A percentile compares a stretch with the other conserved stretches of the same genome.
phyloP scores from a whole-genome alignment of 345 rosid species.

The Hibiscus syriacus region DNA sequence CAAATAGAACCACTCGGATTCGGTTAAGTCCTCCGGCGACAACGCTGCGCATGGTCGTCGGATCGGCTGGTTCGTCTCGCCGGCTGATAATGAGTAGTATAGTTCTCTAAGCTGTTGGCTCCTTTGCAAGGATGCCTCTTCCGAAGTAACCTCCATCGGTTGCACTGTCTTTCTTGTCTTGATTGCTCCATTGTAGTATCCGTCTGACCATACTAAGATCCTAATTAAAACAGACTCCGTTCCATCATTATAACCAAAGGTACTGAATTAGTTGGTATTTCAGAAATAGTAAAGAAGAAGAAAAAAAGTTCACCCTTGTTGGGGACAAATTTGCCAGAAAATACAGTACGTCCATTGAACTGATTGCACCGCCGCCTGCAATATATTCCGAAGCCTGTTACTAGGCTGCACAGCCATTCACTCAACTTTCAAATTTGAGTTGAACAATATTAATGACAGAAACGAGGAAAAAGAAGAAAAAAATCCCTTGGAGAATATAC shows the following conservation, averaged over 20 bases:
- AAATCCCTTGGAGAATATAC: not conserved
- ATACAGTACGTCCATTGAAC: conserved; percentile 93
- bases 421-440: not conserved
- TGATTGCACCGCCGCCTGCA: conserved; percentile 84
- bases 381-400: conserved; percentile 53
- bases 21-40: conserved; percentile 94
- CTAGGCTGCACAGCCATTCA: conserved; percentile 46
- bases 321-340: conserved; percentile 92
- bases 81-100: conserved; percentile 69
- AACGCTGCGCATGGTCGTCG: conserved; percentile 73
- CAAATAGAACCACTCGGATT: conserved; percentile 93
- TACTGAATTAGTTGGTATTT: not conserved
- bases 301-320: conserved; percentile 55
- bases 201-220: conserved; percentile 81
- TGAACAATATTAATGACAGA: not conserved
- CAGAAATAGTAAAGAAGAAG: not conserved
- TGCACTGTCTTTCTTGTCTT: conserved; percentile 96
- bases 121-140: conserved; percentile 85
- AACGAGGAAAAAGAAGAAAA: not conserved
- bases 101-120: conserved; percentile 96
- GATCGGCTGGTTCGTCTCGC: conserved; percentile 63
- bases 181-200: conserved; percentile 94
- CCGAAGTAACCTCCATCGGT: conserved; percentile 79
- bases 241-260: not conserved
- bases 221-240: conserved; percentile 22